These are phyloP conservation scores for Ilyonectria destructans DNA, from an alignment of 2,329 filamentous ascomycete species.

Conservation along the genomic window DNA sequence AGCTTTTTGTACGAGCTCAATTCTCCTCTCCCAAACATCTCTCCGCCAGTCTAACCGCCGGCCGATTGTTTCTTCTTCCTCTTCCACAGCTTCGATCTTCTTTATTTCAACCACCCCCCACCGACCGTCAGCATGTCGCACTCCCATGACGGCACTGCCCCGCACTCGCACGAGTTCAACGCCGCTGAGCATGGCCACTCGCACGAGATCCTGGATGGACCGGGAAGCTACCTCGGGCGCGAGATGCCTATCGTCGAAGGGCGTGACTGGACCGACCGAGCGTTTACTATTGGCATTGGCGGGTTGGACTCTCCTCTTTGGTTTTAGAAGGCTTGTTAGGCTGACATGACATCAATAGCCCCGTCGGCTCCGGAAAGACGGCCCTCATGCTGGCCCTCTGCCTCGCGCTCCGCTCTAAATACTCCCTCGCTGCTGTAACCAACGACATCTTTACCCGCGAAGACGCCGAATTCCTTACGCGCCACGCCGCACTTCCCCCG, in stretches of 20 bases:
- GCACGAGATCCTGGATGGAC: constrained; percentile 95
- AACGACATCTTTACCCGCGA: constrained; percentile 99
- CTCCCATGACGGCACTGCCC: constrained; percentile 69
- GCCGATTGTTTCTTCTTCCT: background rate
- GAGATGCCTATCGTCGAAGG: constrained; percentile 96
- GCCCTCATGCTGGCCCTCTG: constrained; percentile 97
- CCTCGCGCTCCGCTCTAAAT: constrained; percentile 83
- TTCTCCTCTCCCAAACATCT: constrained; percentile 4
- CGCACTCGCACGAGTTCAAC: constrained; percentile 72
- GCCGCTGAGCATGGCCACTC: constrained; percentile 89
- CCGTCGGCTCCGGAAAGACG: constrained; percentile 97
- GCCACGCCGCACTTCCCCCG: constrained; percentile 86
- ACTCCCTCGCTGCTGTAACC: constrained; percentile 94
- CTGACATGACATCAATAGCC: constrained; percentile 66
- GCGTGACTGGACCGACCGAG: constrained; percentile 88
- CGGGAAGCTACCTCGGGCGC: constrained; percentile 89
- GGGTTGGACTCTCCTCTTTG: constrained; percentile 72
- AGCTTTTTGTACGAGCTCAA: constrained; percentile 9
- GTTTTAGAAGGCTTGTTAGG: background rate
- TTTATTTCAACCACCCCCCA: background rate
- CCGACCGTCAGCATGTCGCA: constrained; percentile 54
- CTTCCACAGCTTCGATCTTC: background rate
- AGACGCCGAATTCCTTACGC: constrained; percentile 97
- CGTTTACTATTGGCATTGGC: constrained; percentile 98
- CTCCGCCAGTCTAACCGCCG: no score